Base-by-base conservation (phyloP, 768 basidiomycete genomes). In the Mycena chlorophos region DNA sequence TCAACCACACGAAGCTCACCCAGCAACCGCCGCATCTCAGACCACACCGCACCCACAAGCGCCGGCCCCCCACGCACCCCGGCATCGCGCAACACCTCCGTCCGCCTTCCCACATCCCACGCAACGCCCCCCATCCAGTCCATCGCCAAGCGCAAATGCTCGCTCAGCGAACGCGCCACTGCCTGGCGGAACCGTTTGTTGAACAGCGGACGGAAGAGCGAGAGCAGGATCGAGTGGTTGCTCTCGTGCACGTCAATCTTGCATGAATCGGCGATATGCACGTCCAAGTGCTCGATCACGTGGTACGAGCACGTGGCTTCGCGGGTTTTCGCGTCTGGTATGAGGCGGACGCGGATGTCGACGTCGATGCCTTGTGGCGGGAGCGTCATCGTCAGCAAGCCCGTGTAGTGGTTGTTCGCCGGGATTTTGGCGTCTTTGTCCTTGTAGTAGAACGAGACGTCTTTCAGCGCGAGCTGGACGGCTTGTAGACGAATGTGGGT, bases 391-490 rank as follows among this genome's bases (percentile, higher is more conserved):
- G 76, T 79, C 43, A 88, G 71, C 28, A 88, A 73, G 1, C 88
- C 88, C 1, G 78, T 82, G 67, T 69, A 68, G 0, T 84, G 85
- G 0, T 79, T 75, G 34, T 86, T 52, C 2, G 73, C 53, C 2
- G 75, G 69, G 3, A 80, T 71, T 1, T 68, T 70, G 47, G 31
- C 8, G 8, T 49, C 26, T 62, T 85, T 82, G 68, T 89, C 87
- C 38, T 77, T 78, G 68, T 86, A 88, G 69, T 79, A 89, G 74
- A 90, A 89, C 0, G 88, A 88, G 0, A 89, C 79, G 29, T 89
- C 83, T 53, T 76, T 72, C 38, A 89, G 78, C 10, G 73, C 63
- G 28, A 89, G 75, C 58, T 86, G 86, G 0, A 90, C 67, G 1
- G 84, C 88, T 55, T 86, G 83, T 17, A 84, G 68, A 45, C 79